phyloP scores from a whole-genome alignment of 306 rosid genomes.

The Fragaria ananassa region DNA sequence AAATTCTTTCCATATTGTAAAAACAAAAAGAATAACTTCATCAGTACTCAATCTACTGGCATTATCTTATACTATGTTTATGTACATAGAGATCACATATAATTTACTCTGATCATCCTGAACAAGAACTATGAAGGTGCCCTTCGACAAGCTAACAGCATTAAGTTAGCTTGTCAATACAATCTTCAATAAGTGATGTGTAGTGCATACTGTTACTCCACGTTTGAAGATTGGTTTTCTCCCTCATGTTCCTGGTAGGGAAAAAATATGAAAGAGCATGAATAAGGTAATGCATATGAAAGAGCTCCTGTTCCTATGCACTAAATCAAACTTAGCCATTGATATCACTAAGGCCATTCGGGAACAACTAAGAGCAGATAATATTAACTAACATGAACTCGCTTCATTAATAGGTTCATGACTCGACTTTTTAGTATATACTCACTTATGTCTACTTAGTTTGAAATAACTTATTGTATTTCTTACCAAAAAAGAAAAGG shows the following conservation, averaged over 20 bases:
- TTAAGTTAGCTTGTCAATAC: neutral
- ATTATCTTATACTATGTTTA: neutral
- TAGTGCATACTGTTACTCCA: constrained; percentile 14
- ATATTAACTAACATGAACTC: neutral
- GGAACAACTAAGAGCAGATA: neutral
- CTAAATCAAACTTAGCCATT: neutral
- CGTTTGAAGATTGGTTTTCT: constrained; percentile 32
- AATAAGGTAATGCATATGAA: constrained; percentile 12
- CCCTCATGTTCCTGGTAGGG: constrained; percentile 41
- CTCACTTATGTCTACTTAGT: neutral
- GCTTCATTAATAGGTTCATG: neutral
- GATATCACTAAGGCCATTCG: neutral
- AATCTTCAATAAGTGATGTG: neutral
- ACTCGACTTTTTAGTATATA: neutral
- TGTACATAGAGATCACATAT: neutral
- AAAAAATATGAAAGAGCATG: neutral
- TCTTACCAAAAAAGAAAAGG: neutral
- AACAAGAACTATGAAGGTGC: constrained; percentile 2
- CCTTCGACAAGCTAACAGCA: neutral
- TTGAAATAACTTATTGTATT: neutral
- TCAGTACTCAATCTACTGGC: neutral
- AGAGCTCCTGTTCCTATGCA: neutral
- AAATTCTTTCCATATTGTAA: constrained; percentile 1
- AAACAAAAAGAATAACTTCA: neutral
- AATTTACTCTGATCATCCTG: constrained; percentile 6